Conservation (phyloP, 2,329 filamentous ascomycete genomes). For the Colletotrichum ledebouriae region DNA sequence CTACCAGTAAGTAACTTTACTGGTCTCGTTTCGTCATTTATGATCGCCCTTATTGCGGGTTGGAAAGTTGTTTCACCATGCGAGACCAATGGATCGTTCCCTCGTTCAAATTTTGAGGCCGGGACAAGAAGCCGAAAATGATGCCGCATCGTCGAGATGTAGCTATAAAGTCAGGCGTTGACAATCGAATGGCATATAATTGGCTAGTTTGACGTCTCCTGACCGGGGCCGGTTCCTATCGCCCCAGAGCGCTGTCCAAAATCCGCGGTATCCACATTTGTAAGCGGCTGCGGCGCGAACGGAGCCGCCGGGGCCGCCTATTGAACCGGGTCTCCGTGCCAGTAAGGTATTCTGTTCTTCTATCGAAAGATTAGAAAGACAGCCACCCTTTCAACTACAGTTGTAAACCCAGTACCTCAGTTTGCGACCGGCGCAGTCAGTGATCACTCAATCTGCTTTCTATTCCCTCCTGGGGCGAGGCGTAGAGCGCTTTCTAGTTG, state of each 20-base stretch:
- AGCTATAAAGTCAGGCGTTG: background rate
- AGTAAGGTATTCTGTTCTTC: no score
- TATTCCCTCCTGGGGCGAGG: no score
- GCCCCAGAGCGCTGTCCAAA: constrained; percentile 4
- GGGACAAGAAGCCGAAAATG: no score
- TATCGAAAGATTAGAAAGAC: no score
- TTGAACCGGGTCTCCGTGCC: no score
- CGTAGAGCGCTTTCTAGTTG: no score
- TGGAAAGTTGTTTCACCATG: background rate
- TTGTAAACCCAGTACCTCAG: no score
- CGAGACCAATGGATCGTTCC: constrained; percentile 8
- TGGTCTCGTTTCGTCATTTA: background rate
- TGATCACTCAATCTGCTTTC: no score
- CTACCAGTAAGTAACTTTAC: background rate
- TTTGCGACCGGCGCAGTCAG: no score
- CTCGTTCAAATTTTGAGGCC: background rate
- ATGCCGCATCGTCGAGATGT: no score
- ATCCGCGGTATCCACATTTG: constrained; percentile 6
- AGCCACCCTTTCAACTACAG: no score
- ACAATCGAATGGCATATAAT: background rate
- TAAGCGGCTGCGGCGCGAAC: background rate
- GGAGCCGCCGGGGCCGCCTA: no score
- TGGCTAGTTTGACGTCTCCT: background rate
- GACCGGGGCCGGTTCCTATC: constrained; percentile 2
- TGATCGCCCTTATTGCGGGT: background rate